Conservation (phyloP, 345 rosid genomes). For the Durio zibethinus region DNA sequence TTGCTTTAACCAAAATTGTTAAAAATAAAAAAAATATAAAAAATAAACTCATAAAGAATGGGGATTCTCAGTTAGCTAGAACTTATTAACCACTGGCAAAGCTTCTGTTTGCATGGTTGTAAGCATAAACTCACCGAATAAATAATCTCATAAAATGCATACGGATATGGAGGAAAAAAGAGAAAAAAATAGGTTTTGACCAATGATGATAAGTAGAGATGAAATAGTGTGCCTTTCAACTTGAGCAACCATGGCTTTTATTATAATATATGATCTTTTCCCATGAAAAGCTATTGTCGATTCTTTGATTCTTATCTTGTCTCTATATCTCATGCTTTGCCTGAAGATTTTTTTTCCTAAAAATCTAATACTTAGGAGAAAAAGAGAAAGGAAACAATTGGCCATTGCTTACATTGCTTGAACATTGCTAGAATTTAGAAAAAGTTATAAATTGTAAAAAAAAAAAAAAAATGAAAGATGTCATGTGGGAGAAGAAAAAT, state of each 20-base stretch:
- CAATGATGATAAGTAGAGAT: conserved; percentile 71
- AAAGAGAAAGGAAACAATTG: background rate
- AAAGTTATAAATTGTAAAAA: no score
- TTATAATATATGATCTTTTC: conserved; percentile 42
- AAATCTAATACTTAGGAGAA: background rate
- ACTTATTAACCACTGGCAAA: conserved; percentile 63
- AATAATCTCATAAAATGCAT: background rate
- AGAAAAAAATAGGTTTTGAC: conserved; percentile 24
- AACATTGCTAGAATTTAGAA: no score
- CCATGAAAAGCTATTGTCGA: conserved; percentile 54
- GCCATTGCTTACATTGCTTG: background rate
- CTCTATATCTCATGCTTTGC: background rate
- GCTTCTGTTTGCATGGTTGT: conserved; percentile 95
- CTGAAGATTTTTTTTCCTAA: background rate
- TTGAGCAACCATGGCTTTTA: conserved; percentile 29
- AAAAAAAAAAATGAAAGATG: no score
- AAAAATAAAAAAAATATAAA: background rate
- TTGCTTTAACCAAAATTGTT: background rate
- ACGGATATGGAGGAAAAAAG: background rate
- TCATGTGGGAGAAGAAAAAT: no score
- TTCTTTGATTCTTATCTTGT: background rate
- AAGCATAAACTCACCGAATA: background rate
- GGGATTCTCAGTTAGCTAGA: conserved; percentile 52
- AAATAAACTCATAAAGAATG: conserved; percentile 46
- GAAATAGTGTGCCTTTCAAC: conserved; percentile 45